Conservation (phyloP, 305 asterid genomes). For the Ilex paraguariensis region DNA sequence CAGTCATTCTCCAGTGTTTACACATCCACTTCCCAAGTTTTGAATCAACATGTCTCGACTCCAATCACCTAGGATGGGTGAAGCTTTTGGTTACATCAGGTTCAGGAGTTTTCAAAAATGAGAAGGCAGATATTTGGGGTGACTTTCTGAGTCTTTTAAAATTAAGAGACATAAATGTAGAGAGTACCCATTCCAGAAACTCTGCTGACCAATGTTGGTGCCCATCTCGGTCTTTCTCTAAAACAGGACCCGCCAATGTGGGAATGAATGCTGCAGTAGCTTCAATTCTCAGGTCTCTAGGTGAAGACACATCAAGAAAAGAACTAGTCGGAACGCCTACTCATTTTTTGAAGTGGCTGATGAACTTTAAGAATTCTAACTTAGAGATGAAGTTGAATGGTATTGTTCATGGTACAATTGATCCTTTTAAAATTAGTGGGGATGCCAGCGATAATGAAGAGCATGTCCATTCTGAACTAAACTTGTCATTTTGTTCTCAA, state of each 20-base stretch:
- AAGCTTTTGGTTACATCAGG: conserved; percentile 51
- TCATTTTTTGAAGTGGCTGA: conserved; percentile 68
- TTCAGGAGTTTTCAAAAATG: conserved; percentile 64
- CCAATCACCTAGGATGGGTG: conserved; percentile 43
- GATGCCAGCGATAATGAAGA: conserved; percentile 25
- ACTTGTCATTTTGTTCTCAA: conserved; percentile 71
- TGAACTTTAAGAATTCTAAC: conserved; percentile 55
- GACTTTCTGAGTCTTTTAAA: conserved; percentile 71
- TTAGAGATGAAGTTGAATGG: conserved; percentile 60
- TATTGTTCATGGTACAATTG: conserved; percentile 27
- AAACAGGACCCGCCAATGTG: conserved; percentile 29
- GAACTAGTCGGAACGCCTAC: conserved; percentile 76
- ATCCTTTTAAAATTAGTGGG: conserved; percentile 23
- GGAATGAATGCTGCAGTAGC: conserved; percentile 32
- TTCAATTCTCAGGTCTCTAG: conserved; percentile 57
- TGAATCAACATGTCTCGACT: conserved; percentile 13
- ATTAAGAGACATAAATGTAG: conserved; percentile 40
- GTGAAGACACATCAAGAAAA: conserved; percentile 73
- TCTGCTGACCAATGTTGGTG: conserved; percentile 52
- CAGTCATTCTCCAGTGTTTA: conserved; percentile 69
- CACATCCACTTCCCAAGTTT: conserved; percentile 50
- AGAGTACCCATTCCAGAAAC: conserved; percentile 9
- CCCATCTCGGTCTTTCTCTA: conserved; percentile 35
- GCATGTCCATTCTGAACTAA: conserved; percentile 50
- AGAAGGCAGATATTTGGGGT: conserved; percentile 50